Conservation (phyloP, 306 rosid genomes). For the Hylodesmum podocarpum region DNA sequence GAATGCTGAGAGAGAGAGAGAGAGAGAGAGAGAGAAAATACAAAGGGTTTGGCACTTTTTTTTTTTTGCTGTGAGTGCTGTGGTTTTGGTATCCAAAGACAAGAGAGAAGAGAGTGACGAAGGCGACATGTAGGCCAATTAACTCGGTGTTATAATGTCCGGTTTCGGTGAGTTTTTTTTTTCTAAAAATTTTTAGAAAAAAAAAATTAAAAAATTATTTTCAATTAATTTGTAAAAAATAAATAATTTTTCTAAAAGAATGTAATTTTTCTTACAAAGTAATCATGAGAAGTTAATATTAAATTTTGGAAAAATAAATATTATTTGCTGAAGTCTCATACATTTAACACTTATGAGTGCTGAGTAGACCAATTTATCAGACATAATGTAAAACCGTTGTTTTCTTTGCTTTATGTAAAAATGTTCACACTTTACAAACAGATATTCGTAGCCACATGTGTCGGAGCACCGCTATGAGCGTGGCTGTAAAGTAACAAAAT, state of each 20-base stretch:
- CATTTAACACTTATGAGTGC: background rate
- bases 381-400: background rate
- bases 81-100: constrained; percentile 18
- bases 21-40: background rate
- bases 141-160: background rate
- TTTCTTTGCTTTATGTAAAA: too few relatives aligned
- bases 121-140: background rate
- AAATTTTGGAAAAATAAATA: too few relatives aligned
- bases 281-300: too few relatives aligned
- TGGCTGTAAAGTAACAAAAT: background rate
- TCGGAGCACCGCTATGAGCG: constrained; percentile 17
- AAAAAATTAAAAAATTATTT: too few relatives aligned
- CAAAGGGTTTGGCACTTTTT: background rate
- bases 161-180: too few relatives aligned
- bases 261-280: too few relatives aligned
- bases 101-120: background rate
- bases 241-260: too few relatives aligned
- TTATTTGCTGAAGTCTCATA: too few relatives aligned
- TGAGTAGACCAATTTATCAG: constrained; percentile 1
- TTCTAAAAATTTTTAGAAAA: too few relatives aligned
- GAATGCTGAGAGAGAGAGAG: background rate
- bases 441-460: constrained; percentile 45
- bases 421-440: background rate
- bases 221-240: too few relatives aligned
- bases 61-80: background rate